Percentiles rank a stretch among this genome's conserved stretches.
Conservation (phyloP, 805 yeast species). For the Suhomyces emberorum region DNA sequence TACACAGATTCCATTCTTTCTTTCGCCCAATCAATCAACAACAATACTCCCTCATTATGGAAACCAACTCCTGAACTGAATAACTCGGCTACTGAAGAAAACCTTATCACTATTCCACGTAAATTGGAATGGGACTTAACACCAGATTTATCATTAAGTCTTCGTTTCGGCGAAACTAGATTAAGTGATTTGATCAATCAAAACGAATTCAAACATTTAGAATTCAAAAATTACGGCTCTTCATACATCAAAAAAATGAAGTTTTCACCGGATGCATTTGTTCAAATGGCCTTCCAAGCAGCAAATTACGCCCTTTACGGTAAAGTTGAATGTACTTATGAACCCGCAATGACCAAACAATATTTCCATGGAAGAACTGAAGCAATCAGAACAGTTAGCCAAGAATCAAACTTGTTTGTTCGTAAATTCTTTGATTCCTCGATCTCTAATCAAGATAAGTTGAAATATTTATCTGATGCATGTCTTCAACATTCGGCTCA, state of each 20-base stretch:
- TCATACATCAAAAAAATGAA: constrained; percentile 78
- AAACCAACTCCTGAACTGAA: constrained; percentile 21
- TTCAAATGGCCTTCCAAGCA: constrained; percentile 91
- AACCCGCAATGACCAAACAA: constrained; percentile 92
- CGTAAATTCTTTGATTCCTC: constrained; percentile 75
- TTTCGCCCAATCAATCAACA: constrained; percentile 80
- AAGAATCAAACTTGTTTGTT: constrained; percentile 76
- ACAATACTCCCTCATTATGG: constrained; percentile 74
- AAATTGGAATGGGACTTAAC: constrained; percentile 87
- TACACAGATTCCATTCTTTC: constrained; percentile 87
- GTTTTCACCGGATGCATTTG: constrained; percentile 90
- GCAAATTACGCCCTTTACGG: constrained; percentile 91
- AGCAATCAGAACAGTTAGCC: constrained; percentile 81
- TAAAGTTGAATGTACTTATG: constrained; percentile 89
- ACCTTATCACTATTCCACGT: constrained; percentile 65
- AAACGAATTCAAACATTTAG: constrained; percentile 79
- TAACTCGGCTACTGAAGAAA: constrained; percentile 27
- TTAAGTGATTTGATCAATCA: constrained; percentile 84
- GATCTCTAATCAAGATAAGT: constrained; percentile 55
- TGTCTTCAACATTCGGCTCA: constrained; percentile 66
- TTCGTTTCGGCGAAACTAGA: constrained; percentile 88
- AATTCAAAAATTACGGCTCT: constrained; percentile 71
- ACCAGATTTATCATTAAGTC: constrained; percentile 67
- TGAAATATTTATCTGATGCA: constrained; percentile 60
- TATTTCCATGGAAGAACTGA: constrained; percentile 91